Evolutionary conservation across 2,329 filamentous ascomycete species (phyloP), one percentile per base, ranked within the genome.

Genomic region (Botrytis galanthina): DNA sequence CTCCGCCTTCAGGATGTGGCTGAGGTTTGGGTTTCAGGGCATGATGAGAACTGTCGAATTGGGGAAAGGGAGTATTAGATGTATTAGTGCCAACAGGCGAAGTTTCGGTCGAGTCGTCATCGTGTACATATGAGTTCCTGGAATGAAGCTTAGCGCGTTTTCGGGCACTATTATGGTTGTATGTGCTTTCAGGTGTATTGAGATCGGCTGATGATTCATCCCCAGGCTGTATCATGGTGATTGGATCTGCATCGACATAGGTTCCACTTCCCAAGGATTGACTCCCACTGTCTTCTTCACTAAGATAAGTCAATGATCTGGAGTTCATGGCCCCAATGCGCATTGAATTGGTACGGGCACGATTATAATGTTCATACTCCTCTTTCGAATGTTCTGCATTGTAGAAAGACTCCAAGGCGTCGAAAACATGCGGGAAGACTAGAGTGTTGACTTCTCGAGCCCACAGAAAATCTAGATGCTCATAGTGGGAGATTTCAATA

Each of bases 401-500:
- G 3, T 86, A 88, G 80, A 91, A 93, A 78, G 87, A 91, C 74
- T 97, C 90, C 16, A 99, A 85, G 0, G 96, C 95, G 78, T 97
- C 92, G 76, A 97, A 95, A 2, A 99, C 94, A 80, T 81, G 93
- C 26, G 91, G 93, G 80, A 98, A 98, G 4, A 98, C 95, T 70
- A 94, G 89, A 0, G 87, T 85, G 77, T 97, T 88, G 10, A 97
- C 93, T 79, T 98, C 94, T 54, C 89, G 86, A 0, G 93, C 96
- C 96, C 96, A 99, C 0, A 99, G 86, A 79, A 99, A 97, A 82
- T 99, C 96, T 37, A 99, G 88, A 82, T 99, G 96, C 82, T 99
- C 96, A 82, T 97, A 99, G 81, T 97, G 94, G 0, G 92, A 90
- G 60, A 99, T 92, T 80, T 95, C 92, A 54, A 91, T 96, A 1